These are phyloP conservation scores for Tetrahymena borealis DNA, from an alignment of 73 alveolate species.

Conservation along the genomic window DNA sequence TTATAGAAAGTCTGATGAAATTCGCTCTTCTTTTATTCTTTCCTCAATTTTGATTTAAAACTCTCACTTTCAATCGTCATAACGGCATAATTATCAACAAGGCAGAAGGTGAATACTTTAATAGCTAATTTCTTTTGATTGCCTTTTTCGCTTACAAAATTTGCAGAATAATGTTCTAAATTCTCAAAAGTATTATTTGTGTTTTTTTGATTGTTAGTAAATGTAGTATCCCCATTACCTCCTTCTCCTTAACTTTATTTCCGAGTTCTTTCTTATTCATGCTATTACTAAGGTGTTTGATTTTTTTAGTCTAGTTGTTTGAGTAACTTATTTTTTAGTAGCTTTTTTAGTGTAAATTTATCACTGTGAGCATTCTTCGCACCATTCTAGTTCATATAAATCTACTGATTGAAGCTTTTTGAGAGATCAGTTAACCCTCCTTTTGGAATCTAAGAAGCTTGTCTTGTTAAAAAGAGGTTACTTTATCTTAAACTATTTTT, in stretches of 20 bases:
- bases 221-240: neutral
- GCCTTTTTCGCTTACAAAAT: neutral
- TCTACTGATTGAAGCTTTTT: neutral
- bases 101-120: neutral
- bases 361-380: neutral
- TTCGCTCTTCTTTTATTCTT: neutral
- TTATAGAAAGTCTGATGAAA: neutral
- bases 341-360: neutral
- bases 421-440: neutral
- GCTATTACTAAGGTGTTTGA: neutral
- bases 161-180: neutral
- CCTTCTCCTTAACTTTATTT: neutral
- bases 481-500: neutral
- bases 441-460: neutral
- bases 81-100: neutral
- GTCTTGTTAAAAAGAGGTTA: neutral
- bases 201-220: neutral
- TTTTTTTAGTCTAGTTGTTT: neutral
- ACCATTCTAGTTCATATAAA: neutral
- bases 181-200: neutral
- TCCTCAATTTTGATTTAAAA: neutral
- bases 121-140: neutral
- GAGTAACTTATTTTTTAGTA: neutral
- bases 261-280: neutral
- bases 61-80: neutral